Evolutionary conservation across 257 asterid genomes (phyloP), one percentile per base, ranked within the genome.

Genomic region (Prunella vulgaris): DNA sequence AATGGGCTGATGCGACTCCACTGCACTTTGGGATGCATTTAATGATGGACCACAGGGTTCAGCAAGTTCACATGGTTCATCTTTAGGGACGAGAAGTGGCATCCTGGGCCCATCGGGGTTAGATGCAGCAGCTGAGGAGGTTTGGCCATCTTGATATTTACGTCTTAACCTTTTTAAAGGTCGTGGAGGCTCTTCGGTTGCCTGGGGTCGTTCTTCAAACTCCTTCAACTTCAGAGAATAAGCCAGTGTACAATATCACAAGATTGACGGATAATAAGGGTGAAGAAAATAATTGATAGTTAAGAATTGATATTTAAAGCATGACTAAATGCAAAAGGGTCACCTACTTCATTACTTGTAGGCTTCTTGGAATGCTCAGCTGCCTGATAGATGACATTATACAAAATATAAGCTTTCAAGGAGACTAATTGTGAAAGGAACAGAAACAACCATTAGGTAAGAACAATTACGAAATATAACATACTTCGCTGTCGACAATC

Each of bases 101-200:
- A 66, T 54, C 57, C 30, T 76, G 46, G 74, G 38, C 33, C 44
- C 53, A 22, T 54, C 49, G 70, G 62, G 22, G 40, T 33, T 64
- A 25, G 76, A 69, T n/a, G 74, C 69, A 20, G 72, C 69, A 25
- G 62, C 15, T 7, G 38, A 28, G 14, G 84, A 58, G 18, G 87
- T 59, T 74, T 84, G 86, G 70, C 80, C 89, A 65, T 79, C 87
- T 71, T 48, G 81, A 75, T 74, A 71, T 72, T 74, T 76, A 46
- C 10, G 86, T 52, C 92, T 81, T 75, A 73, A 69, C 80, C 90
- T 87, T 85, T 87, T 91, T 10, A 77, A 83, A 61, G 96, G 89
- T 42, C 83, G 84, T 42, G 42, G 82, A 44, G 80, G 76, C 68
- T 83, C 92, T 73, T 83, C 90, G 46, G 68, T 27, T 56, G 65